Percentiles rank a stretch among this genome's conserved stretches.
phyloP scores from a whole-genome alignment of 2,329 filamentous ascomycete genomes.

The Fusarium aywerte region DNA sequence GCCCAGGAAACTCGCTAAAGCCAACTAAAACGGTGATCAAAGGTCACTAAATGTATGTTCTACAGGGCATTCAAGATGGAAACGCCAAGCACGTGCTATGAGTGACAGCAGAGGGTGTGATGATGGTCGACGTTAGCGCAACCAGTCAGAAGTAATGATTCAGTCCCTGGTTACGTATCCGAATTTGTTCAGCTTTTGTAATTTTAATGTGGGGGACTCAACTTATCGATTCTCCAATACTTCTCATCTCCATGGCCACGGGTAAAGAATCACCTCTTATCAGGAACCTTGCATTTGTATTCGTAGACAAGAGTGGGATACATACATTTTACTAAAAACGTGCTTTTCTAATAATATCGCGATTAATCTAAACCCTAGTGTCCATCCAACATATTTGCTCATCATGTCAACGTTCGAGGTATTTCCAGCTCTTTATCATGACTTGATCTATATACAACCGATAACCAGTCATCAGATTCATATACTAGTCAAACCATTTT shows the following conservation, averaged over 20 bases:
- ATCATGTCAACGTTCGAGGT: neutral
- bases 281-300: conserved; percentile 33
- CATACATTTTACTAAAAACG: neutral
- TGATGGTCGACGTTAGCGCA: conserved; percentile 5
- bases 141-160: conserved; percentile 42
- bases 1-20: conserved; percentile 9
- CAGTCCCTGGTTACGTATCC: conserved; percentile 50
- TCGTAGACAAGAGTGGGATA: conserved; percentile 22
- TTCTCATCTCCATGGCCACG: conserved; percentile 31
- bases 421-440: neutral
- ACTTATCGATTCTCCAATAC: conserved; percentile 32
- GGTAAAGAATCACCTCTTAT: conserved; percentile 32
- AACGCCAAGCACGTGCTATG: conserved; percentile 37
- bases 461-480: neutral
- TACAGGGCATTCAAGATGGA: conserved; percentile 26
- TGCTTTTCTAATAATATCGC: neutral
- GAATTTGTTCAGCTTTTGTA: conserved; percentile 49
- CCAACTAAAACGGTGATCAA: conserved; percentile 19
- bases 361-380: neutral
- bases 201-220: conserved; percentile 35
- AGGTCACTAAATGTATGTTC: conserved; percentile 36
- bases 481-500: neutral
- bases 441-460: neutral
- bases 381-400: neutral
- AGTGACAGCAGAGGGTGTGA: conserved; percentile 17